Conservation (phyloP, 495 filamentous ascomycete genomes). For the Darksidea phi region DNA sequence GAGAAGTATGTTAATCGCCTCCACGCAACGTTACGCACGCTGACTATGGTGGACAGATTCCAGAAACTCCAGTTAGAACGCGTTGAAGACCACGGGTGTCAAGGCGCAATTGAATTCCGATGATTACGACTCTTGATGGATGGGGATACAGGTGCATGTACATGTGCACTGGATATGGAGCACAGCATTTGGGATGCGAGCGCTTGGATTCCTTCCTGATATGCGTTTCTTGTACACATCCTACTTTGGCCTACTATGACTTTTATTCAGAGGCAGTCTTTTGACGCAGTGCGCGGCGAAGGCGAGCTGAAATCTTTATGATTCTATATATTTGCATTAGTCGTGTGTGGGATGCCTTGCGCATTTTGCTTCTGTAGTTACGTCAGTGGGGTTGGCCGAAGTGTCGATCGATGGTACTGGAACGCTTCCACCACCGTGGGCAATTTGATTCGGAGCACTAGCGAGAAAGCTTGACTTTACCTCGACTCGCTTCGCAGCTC, state of each 20-base stretch:
- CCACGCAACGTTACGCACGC: conserved; percentile 16
- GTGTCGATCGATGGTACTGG: too few species aligned
- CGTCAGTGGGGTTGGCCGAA: too few species aligned
- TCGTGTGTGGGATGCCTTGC: not conserved
- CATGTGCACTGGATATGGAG: conserved; percentile 13
- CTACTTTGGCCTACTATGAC: not conserved
- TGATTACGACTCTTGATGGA: conserved; percentile 46
- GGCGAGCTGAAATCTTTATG: conserved; percentile 5
- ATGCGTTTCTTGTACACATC: conserved; percentile 5
- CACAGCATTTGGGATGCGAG: conserved; percentile 26
- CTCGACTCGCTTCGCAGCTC: not conserved
- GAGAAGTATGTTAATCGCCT: conserved; percentile 81
- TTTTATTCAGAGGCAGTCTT: not conserved
- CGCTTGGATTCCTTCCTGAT: conserved; percentile 7
- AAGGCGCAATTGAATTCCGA: conserved; percentile 89
- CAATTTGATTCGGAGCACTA: conserved; percentile 1
- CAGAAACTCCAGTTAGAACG: conserved; percentile 91
- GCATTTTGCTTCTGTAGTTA: conserved; percentile 5
- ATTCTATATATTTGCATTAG: not conserved
- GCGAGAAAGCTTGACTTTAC: conserved; percentile 27
- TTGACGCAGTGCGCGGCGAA: conserved; percentile 26
- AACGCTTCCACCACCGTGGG: conserved; percentile 1
- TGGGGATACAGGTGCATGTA: conserved; percentile 21
- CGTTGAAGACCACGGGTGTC: conserved; percentile 79
- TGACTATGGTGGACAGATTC: conserved; percentile 56